Evolutionary conservation across 441 rosid species (phyloP).

Genomic region (Viola pubescens): DNA sequence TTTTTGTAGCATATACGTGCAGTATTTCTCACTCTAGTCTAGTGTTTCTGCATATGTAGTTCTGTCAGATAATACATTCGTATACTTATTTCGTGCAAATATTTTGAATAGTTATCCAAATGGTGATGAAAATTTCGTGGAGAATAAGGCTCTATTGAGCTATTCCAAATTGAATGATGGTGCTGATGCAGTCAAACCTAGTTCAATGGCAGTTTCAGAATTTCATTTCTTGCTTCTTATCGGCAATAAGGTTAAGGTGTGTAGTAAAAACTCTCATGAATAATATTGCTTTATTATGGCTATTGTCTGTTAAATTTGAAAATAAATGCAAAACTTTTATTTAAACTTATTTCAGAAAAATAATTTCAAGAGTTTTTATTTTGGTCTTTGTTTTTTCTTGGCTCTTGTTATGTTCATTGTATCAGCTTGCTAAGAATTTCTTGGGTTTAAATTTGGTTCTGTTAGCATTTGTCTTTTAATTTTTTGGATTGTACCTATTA

Average conservation of each 20-base stretch:
- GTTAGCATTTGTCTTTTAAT: slow-evolving; percentile 1
- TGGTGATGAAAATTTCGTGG: slow-evolving; percentile 96
- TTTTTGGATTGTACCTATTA: neutral
- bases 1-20: neutral
- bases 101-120: slow-evolving; percentile 52
- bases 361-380: neutral
- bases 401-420: neutral
- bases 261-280: slow-evolving; percentile 27
- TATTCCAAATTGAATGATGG: slow-evolving; percentile 74
- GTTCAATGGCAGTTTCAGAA: slow-evolving; percentile 94
- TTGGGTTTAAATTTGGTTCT: slow-evolving; percentile 10
- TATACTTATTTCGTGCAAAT: slow-evolving; percentile 20
- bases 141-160: slow-evolving; percentile 91
- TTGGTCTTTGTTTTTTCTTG: neutral
- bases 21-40: neutral
- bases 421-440: neutral
- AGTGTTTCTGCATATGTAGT: slow-evolving; percentile 5
- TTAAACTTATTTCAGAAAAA: neutral
- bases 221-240: slow-evolving; percentile 94
- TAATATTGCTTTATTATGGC: slow-evolving; percentile 6
- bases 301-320: slow-evolving; percentile 6
- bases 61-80: slow-evolving; percentile 13
- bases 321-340: neutral
- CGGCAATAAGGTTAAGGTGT: slow-evolving; percentile 94
- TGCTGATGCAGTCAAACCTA: slow-evolving; percentile 64